Percentiles rank a stretch among this genome's conserved stretches.
Conservation (phyloP, 352 stramenopile species). For the Albugo laibachii region DNA sequence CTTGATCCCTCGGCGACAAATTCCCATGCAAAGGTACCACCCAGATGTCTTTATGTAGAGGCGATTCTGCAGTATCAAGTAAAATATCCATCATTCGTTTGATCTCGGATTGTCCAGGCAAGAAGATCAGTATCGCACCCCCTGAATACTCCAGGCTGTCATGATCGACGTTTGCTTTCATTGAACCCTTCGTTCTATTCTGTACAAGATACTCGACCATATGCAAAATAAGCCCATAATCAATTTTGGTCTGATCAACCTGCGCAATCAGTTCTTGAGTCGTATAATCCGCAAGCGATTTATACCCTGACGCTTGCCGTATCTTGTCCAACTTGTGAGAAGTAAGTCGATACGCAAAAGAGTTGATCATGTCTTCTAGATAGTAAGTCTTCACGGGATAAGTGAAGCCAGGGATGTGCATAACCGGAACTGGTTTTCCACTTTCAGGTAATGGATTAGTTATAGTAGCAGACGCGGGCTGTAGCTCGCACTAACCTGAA, state of each 20-base stretch:
- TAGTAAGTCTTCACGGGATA: constrained; percentile 64
- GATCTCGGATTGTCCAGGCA: constrained; percentile 68
- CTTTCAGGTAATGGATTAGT: background rate
- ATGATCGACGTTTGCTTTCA: constrained; percentile 4
- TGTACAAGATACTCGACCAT: constrained; percentile 63
- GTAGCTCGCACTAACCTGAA: constrained; percentile 28
- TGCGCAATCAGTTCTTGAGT: constrained; percentile 31
- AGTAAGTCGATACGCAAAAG: constrained; percentile 38
- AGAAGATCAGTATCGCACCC: constrained; percentile 67
- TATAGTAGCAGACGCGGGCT: background rate
- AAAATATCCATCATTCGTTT: constrained; percentile 50
- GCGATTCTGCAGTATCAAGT: background rate
- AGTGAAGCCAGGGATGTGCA: constrained; percentile 74
- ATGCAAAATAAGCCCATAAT: constrained; percentile 85
- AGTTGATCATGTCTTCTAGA: constrained; percentile 48
- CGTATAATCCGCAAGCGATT: constrained; percentile 14
- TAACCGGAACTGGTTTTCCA: constrained; percentile 23
- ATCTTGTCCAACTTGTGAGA: constrained; percentile 20
- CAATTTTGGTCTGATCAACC: constrained; percentile 82
- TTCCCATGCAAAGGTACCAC: constrained; percentile 54
- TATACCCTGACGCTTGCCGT: constrained; percentile 11
- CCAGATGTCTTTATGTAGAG: constrained; percentile 29
- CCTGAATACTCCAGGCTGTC: background rate
- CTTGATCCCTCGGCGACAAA: constrained; percentile 47
- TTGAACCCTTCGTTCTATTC: constrained; percentile 13